phyloP scores from a whole-genome alignment of 1,284 basidiomycete species.

The Boletus albobrunnescens region DNA sequence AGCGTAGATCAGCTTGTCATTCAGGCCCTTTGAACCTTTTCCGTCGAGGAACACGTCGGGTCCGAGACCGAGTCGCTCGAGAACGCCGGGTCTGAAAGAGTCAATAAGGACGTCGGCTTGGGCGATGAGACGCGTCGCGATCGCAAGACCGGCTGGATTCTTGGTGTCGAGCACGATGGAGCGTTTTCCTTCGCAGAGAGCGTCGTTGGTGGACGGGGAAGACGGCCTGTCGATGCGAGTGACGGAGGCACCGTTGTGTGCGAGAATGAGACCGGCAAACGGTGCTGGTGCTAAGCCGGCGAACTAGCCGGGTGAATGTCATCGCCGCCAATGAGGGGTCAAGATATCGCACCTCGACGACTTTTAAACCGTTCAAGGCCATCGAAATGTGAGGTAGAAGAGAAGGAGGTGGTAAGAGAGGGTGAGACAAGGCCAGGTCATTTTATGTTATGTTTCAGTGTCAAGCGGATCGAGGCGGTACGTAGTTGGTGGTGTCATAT shows the following conservation, averaged over 20 bases:
- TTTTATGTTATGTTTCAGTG: slow-evolving; percentile 14
- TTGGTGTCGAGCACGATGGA: slow-evolving; percentile 71
- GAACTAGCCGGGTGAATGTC: slow-evolving; percentile 47
- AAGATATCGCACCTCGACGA: slow-evolving; percentile 47
- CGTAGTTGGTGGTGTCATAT: too few species aligned
- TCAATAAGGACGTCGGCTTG: slow-evolving; percentile 78
- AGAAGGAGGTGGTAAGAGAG: not conserved
- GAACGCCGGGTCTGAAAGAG: slow-evolving; percentile 78
- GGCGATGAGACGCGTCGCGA: slow-evolving; percentile 59
- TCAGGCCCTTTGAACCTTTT: slow-evolving; percentile 44
- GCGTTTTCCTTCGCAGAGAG: slow-evolving; percentile 68
- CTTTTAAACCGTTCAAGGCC: slow-evolving; percentile 52
- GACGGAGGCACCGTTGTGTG: slow-evolving; percentile 79
- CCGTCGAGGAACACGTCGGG: slow-evolving; percentile 67
- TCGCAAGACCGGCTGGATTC: slow-evolving; percentile 51
- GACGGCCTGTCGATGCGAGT: slow-evolving; percentile 67
- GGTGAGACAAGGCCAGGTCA: not conserved
- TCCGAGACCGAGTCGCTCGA: slow-evolving; percentile 75
- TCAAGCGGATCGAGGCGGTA: slow-evolving; percentile 3
- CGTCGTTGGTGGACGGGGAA: slow-evolving; percentile 40
- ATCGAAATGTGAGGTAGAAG: slow-evolving; percentile 27
- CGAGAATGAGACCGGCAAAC: slow-evolving; percentile 74
- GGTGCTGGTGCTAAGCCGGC: slow-evolving; percentile 83
- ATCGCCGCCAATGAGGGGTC: not conserved
- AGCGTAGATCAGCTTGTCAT: slow-evolving; percentile 60